Base-by-base conservation (phyloP, 2,329 filamentous ascomycete species). In the Colletotrichum sp. region DNA sequence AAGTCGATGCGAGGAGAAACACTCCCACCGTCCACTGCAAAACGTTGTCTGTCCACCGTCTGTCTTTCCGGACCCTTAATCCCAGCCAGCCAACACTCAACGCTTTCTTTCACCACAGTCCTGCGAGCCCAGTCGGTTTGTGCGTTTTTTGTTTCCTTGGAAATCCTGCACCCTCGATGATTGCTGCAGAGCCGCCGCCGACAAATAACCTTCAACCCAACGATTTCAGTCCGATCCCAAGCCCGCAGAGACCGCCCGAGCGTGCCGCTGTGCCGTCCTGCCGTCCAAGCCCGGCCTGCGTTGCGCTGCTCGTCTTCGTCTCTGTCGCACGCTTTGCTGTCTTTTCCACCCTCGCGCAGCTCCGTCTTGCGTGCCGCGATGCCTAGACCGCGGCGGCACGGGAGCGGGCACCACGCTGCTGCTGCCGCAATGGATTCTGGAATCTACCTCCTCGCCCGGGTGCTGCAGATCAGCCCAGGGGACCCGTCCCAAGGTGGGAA, bases 241-340 rank as follows among this genome's bases (percentile, higher is more conserved):
- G 29, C n/a, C 66, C 70, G 70, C 70, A 55, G 51, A 34, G 63
- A 33, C 61, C 66, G 54, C 67, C 67, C 54, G 61, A 70, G 66
- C 70, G 59, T 73, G 70, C 70, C 70, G 70, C 59, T 18, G 59
- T 72, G 66, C 70, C 70, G 59, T 59, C 66, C 59, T 72, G 66
- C 70, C 66, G 59, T 59, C 66, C 59, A 73, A 73, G 70, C 70
- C 70, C 67, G 59, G 21, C 55, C 57, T 34, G 36, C 38, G 67
- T 24, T 21, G 34, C 27, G 31, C 34, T 57, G 66, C 51, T 31
- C 29, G 29, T 31, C 29, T 31, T 36, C 33, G 43, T 51, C 36
- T 47, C 62, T 29, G 54, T 27, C 47, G 38, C 38, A 68, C 59
- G 12, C 24, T 62, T 29, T 43, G 59, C 59, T 62, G n/a, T 29